Base-by-base conservation (phyloP, 257 asterid species). In the Anisodus tanguticus region DNA sequence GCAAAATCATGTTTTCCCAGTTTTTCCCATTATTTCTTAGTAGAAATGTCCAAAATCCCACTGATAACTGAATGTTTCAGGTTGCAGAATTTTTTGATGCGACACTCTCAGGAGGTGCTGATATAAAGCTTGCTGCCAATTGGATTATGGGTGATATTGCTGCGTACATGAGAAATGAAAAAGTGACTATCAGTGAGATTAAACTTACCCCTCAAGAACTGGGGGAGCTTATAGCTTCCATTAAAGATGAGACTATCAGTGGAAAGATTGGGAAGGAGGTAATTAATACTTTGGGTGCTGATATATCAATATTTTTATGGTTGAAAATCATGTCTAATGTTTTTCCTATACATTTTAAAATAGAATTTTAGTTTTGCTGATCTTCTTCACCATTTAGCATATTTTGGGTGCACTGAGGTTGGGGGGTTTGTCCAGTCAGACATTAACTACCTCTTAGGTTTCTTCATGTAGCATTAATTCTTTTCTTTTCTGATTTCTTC, bases 231-330 rank as follows among this genome's bases (percentile, higher is more conserved):
- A 95, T 95, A 83, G 92, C 98, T 85, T 90, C 97, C 19, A 97
- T 93, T 79, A 91, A 93, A 93, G 90, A 89, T 68, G 98, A 93
- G 87, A 95, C 95, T 84, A 94, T 97, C 82, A 97, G 97, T 60
- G 99, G 98, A 72, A 97, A 97, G 90, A 97, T 97, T 60, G 99
- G 98, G 70, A 97, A 97, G 91, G 97, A 94, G 98, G 99, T 96
- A 90, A 47, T 12, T 60, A 31, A n/a, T 54, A 26, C 43, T 76
- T 74, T 26, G 19, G 63, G 41, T 26, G 47, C 63, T 76, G 63
- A 76, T 76, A 76, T 76, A 26, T 51, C 13, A 6, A 76, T 41
- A 7, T 51, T 76, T 74, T 22, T 76, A 26, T 76, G 81, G 47
- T 76, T 31, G 60, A 6, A 71, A 22, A 26, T 74, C 13, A 49